Evolutionary conservation across 2,329 filamentous ascomycete species (phyloP).

Genomic region (Colletotrichum sp.): DNA sequence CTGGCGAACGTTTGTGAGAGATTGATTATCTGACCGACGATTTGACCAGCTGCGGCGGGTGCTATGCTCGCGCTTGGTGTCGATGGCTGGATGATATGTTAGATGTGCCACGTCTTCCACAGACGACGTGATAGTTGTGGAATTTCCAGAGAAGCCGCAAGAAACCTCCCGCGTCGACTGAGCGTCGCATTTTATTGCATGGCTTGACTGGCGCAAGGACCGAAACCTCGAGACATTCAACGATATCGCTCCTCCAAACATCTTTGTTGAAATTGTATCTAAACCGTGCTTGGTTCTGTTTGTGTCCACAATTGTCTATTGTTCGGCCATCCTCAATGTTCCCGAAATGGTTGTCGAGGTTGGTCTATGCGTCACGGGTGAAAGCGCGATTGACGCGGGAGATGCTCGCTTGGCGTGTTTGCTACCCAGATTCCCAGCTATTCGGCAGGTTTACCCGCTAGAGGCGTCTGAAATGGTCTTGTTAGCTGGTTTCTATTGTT

Average conservation of each 20-base stretch:
- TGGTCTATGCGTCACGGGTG: background rate
- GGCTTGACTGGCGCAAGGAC: background rate
- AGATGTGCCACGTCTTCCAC: background rate
- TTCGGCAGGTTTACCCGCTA: background rate
- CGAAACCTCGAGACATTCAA: background rate
- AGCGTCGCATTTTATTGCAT: background rate
- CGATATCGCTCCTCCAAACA: background rate
- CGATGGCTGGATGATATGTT: background rate
- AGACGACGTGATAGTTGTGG: background rate
- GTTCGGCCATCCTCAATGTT: background rate
- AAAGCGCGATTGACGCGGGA: background rate
- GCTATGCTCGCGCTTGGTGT: background rate
- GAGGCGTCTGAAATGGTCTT: too few relatives aligned
- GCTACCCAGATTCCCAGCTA: fast-evolving
- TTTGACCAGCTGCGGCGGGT: background rate
- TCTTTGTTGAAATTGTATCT: background rate
- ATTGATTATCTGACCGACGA: background rate
- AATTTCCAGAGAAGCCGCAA: background rate
- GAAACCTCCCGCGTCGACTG: background rate
- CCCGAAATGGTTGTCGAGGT: background rate
- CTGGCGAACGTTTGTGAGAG: background rate
- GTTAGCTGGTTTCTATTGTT: background rate
- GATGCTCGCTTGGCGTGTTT: background rate
- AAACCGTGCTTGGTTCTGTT: background rate
- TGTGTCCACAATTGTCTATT: background rate